Percentiles rank a stretch among this genome's conserved stretches.
These are phyloP conservation scores for Forsythia viridissima DNA, from an alignment of 257 asterid genomes.

Conservation along the genomic window DNA sequence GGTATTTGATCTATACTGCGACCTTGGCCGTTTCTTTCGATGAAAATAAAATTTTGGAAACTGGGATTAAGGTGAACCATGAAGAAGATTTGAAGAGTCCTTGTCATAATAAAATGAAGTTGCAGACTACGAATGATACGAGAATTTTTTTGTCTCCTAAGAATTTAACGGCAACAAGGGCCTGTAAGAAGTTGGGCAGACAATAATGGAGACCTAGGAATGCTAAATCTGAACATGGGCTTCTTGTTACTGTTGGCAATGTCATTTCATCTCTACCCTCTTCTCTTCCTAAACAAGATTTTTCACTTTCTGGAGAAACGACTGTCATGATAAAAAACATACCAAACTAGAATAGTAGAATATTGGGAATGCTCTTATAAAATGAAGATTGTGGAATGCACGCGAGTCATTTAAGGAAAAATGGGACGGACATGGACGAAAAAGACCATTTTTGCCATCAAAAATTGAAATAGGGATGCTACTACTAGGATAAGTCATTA, in stretches of 20 bases:
- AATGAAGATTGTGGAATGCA: no score
- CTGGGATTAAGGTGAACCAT: not conserved
- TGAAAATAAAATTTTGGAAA: no score
- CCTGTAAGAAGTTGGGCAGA: not conserved
- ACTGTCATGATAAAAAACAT: conserved; percentile 39
- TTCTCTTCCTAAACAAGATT: not conserved
- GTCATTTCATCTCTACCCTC: not conserved
- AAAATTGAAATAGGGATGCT: no score
- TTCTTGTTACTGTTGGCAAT: no score
- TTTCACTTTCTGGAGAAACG: conserved; percentile 4
- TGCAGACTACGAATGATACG: no score
- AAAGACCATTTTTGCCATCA: no score
- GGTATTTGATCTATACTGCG: not conserved
- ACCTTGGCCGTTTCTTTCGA: not conserved
- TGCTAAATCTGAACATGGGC: not conserved
- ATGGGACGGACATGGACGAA: no score
- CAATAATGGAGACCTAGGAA: conserved; percentile 11
- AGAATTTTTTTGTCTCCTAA: conserved; percentile 16
- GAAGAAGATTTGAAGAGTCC: not conserved
- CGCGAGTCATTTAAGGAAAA: no score
- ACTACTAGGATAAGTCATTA: no score
- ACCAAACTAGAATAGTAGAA: conserved; percentile 18
- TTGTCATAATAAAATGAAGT: not conserved
- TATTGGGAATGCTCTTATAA: no score
- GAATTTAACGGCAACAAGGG: not conserved